Evolutionary conservation across 768 basidiomycete species (phyloP).

Genomic region (Mycena venus): DNA sequence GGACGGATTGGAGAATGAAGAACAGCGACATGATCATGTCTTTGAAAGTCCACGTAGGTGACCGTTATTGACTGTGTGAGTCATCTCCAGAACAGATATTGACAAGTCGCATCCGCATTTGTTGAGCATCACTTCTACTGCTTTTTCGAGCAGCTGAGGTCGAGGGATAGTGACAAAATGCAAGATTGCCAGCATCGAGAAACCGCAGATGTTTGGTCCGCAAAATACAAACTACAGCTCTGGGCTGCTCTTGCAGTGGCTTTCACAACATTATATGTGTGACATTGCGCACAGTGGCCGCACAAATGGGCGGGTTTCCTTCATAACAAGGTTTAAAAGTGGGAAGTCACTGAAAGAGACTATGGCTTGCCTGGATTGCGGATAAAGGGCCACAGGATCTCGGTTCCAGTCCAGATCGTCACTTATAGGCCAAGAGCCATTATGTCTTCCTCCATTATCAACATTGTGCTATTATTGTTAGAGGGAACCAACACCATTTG

Average conservation of each 20-base stretch:
- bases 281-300: not conserved
- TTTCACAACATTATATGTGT: not conserved
- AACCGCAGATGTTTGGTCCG: not conserved
- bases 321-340: no score
- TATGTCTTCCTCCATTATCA: no score
- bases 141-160: not conserved
- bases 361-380: no score
- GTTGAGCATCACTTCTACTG: not conserved
- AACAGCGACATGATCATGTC: constrained; percentile 1
- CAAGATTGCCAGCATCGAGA: not conserved
- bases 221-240: not conserved
- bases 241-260: not conserved
- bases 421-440: no score
- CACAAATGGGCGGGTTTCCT: constrained; percentile 7
- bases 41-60: not conserved
- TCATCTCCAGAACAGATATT: not conserved
- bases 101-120: constrained; percentile 6
- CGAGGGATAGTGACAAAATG: constrained; percentile 4
- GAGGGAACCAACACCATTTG: not conserved
- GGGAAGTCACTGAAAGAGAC: no score
- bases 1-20: not conserved
- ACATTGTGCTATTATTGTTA: no score
- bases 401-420: not conserved
- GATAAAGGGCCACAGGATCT: constrained; percentile 1
- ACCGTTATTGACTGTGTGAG: not conserved